Percentiles rank a stretch among this genome's conserved stretches.
These are phyloP conservation scores for Jacaranda copaia DNA, from an alignment of 257 asterid genomes.

Conservation along the genomic window DNA sequence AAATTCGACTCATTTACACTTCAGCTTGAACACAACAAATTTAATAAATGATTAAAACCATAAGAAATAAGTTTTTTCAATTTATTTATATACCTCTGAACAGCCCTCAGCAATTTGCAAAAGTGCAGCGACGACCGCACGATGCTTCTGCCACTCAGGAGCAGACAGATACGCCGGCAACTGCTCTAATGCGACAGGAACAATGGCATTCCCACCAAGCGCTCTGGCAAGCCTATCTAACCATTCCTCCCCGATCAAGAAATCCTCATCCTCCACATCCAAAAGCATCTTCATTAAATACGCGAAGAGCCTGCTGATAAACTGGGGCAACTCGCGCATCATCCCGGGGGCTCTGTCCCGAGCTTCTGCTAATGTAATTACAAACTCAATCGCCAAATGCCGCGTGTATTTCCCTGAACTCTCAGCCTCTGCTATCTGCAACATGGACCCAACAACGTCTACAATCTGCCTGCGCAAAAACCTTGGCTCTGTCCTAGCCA, in stretches of 20 bases:
- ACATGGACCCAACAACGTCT: conserved; percentile 73
- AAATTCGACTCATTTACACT: too few relatives aligned
- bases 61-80: neutral
- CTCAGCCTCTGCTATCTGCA: conserved; percentile 72
- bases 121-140: conserved; percentile 70
- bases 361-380: conserved; percentile 68
- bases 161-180: conserved; percentile 62
- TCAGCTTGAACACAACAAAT: neutral
- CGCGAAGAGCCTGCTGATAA: conserved; percentile 60
- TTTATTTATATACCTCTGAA: conserved; percentile 52
- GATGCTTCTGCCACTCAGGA: conserved; percentile 78
- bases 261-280: conserved; percentile 78
- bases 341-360: conserved; percentile 81
- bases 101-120: conserved; percentile 82
- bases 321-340: conserved; percentile 82
- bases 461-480: conserved; percentile 68
- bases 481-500: conserved; percentile 75
- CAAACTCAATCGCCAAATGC: conserved; percentile 75
- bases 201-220: conserved; percentile 69
- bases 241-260: conserved; percentile 85
- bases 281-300: conserved; percentile 67
- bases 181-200: conserved; percentile 74
- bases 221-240: conserved; percentile 70
- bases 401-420: conserved; percentile 67
- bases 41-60: neutral